Percentiles rank a stretch among this genome's conserved stretches.
Evolutionary conservation across 2,329 filamentous ascomycete genomes (phyloP).

Genomic region (Monilinia polystroma): DNA sequence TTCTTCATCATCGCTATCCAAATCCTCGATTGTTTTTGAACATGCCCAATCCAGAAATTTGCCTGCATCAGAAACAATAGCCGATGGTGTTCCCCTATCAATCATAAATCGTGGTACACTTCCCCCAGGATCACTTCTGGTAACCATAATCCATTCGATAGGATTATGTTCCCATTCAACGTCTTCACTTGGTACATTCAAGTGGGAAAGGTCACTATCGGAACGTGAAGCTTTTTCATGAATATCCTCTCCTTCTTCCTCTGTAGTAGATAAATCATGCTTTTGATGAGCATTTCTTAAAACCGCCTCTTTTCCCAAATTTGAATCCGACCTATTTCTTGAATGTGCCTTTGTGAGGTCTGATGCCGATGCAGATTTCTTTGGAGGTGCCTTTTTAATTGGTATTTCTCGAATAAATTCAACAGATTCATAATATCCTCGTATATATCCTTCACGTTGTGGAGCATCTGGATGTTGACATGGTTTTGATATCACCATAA

Average conservation of each 20-base stretch:
- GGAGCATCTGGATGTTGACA: conserved; percentile 74
- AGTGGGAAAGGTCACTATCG: conserved; percentile 28
- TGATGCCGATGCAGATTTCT: conserved; percentile 47
- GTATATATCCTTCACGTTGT: conserved; percentile 68
- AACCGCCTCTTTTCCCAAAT: conserved; percentile 45
- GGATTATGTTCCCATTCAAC: conserved; percentile 58
- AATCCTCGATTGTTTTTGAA: conserved; percentile 40
- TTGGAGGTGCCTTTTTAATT: conserved; percentile 44
- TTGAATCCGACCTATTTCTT: conserved; percentile 37
- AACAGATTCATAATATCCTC: conserved; percentile 86
- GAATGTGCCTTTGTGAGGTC: conserved; percentile 43
- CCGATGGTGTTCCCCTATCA: conserved; percentile 65
- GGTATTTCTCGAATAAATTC: conserved; percentile 87
- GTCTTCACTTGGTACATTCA: conserved; percentile 39
- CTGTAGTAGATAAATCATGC: conserved; percentile 24
- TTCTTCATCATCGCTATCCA: conserved; percentile 34
- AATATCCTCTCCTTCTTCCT: conserved; percentile 22
- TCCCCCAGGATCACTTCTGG: conserved; percentile 69
- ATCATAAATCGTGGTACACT: conserved; percentile 72
- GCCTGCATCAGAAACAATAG: conserved; percentile 62
- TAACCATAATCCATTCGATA: conserved; percentile 75
- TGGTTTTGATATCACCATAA: conserved; percentile 85
- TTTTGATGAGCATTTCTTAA: conserved; percentile 44
- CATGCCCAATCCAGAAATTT: conserved; percentile 72
- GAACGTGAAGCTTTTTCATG: conserved; percentile 25